Evolutionary conservation across 768 basidiomycete species (phyloP), one percentile per base, ranked within the genome.

Genomic region (Tulasnella sp.): DNA sequence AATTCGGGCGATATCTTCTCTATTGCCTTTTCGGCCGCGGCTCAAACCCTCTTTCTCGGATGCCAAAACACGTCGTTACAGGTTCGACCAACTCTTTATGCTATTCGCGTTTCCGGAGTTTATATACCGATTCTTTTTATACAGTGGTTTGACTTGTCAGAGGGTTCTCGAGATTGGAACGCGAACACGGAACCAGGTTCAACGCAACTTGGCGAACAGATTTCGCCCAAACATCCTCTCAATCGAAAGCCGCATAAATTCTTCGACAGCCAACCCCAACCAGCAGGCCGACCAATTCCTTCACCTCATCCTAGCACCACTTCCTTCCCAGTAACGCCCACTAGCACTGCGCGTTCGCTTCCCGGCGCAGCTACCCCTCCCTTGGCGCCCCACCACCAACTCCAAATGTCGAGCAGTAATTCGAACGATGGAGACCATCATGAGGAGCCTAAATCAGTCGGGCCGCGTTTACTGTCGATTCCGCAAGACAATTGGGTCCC

Each of bases 1-100:
- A 90, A 89, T 37, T 89, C 94, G 4, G 95, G 95, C 29, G 95
- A 97, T 81, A 86, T 97, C 38, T 96, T 93, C 83, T 94, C 92
- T 45, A 85, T 97, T 0, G 87, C 88, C 0, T 97, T 93, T 92
- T 91, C 89, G 9, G 85, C 89, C 1, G 80, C 85, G 29, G 84
- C 90, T 34, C 89, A 89, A 76, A 91, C 91, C 0, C 84, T 97
- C 38, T 97, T 91, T 81, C 85, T 97, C 42, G 96, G 96, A 31
- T 96, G 94, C 81, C 93, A 97, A 83, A 93, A 95, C 81, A 96
- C 96, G 1, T 96, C 94, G 15, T 86, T 97, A 29, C 72, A 74
- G 49, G 72, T 74, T 54, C 25, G 34, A 45, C 22, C n/a, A n/a
- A 1, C 3, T 8, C 22, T 29, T 22, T 14, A 14, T 14, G n/a